phyloP scores from a whole-genome alignment of 352 stramenopile genomes.

The Pythium utonaiense region DNA sequence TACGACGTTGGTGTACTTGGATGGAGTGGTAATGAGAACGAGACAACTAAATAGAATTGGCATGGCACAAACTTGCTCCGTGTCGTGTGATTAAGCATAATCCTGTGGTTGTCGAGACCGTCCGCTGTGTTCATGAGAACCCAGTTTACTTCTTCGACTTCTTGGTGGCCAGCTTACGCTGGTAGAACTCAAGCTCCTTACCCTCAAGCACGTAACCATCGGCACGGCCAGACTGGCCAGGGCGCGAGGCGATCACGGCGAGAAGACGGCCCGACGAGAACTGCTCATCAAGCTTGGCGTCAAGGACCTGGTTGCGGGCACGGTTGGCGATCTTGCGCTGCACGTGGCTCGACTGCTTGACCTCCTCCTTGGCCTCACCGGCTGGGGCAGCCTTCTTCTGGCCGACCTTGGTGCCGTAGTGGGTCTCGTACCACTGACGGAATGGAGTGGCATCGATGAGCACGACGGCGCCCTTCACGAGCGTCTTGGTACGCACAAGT shows the following conservation, averaged over 20 bases:
- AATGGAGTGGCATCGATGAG: conserved; percentile 98
- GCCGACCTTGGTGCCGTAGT: conserved; percentile 96
- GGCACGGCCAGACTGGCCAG: conserved; percentile 96
- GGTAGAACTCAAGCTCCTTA: conserved; percentile 99
- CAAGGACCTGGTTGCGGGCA: conserved; percentile 91
- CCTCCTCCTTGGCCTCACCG: conserved; percentile 76
- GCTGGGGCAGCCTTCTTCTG: conserved; percentile 85
- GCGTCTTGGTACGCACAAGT: conserved; percentile 99
- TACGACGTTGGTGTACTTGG: too few species aligned
- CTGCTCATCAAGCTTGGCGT: conserved; percentile 95
- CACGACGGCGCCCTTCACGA: conserved; percentile 99
- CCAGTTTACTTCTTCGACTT: conserved; percentile 96
- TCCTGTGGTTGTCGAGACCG: conserved; percentile 6
- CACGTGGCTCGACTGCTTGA: conserved; percentile 93
- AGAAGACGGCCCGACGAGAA: conserved; percentile 96
- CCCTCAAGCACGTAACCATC: conserved; percentile 99
- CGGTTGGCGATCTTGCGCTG: conserved; percentile 92
- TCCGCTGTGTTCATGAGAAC: conserved; percentile 11
- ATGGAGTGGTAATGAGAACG: background rate
- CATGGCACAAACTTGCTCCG: conserved; percentile 23
- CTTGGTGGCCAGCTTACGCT: conserved; percentile 98
- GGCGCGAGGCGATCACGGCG: conserved; percentile 96
- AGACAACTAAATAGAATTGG: conserved; percentile 6
- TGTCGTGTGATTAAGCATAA: conserved; percentile 31
- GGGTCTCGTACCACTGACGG: conserved; percentile 98